phyloP scores from a whole-genome alignment of 768 basidiomycete genomes.

The Lentinus brumalis region DNA sequence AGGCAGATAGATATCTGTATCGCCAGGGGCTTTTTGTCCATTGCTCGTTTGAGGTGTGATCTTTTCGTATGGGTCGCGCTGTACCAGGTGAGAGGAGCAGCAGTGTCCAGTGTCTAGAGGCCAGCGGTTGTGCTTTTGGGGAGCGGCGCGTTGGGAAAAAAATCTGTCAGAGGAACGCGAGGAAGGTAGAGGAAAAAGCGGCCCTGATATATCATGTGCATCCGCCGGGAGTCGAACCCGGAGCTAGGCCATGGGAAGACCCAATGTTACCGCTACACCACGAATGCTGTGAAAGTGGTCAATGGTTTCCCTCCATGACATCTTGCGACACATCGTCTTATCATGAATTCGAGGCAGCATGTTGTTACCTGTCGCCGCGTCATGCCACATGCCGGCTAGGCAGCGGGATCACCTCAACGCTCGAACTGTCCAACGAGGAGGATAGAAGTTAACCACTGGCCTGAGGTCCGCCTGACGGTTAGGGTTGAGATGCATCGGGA shows the following conservation, averaged over 20 bases:
- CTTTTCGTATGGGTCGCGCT: no score
- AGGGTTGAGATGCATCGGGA: background rate
- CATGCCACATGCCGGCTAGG: no score
- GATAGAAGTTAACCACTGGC: no score
- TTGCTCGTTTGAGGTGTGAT: background rate
- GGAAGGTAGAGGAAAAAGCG: background rate
- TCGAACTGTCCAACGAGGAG: no score
- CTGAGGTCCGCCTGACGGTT: background rate
- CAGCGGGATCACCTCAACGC: no score
- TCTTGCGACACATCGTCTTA: no score
- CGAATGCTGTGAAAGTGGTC: conserved; percentile 29
- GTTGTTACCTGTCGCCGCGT: no score
- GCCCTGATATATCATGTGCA: conserved; percentile 31
- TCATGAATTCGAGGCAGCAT: no score
- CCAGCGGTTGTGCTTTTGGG: no score
- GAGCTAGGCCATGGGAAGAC: conserved; percentile 77
- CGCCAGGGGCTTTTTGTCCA: conserved; percentile 6
- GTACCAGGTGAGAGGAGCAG: no score
- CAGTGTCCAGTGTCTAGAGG: background rate
- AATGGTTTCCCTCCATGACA: no score
- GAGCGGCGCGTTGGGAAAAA: no score
- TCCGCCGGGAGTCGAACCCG: conserved; percentile 63
- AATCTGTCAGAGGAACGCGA: background rate
- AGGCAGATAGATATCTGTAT: conserved; percentile 13
- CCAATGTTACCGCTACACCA: conserved; percentile 89